These are phyloP conservation scores for Candida neerlandica DNA, from an alignment of 1,139 yeast genomes.

Conservation along the genomic window DNA sequence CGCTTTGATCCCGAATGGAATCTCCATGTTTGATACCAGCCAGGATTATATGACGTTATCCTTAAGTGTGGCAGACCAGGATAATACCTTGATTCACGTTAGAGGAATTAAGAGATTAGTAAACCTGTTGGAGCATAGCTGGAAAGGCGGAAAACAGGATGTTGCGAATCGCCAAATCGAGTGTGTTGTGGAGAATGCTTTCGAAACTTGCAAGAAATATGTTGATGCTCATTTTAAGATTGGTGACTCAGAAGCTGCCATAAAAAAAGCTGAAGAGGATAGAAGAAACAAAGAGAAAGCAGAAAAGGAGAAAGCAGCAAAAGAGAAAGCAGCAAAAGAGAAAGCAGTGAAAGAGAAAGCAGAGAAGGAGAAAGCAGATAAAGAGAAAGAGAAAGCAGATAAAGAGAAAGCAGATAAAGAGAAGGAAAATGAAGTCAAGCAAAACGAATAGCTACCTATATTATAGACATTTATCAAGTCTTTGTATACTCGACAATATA, in stretches of 20 bases:
- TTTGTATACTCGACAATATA: no score
- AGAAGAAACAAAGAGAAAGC: neutral
- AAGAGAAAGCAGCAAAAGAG: neutral
- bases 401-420: no score
- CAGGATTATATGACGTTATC: constrained; percentile 34
- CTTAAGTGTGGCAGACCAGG: constrained; percentile 37
- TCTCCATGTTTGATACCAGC: constrained; percentile 11
- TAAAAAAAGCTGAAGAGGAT: constrained; percentile 2
- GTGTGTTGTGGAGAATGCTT: constrained; percentile 23
- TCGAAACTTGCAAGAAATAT: constrained; percentile 22
- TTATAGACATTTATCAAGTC: no score
- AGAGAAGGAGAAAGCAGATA: no score
- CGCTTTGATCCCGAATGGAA: constrained; percentile 41
- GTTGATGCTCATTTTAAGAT: constrained; percentile 18
- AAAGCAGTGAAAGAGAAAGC: constrained; percentile 1
- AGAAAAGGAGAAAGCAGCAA: neutral
- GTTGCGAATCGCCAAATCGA: constrained; percentile 8
- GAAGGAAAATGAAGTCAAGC: neutral
- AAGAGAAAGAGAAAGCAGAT: neutral
- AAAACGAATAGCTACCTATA: neutral
- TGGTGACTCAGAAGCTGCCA: constrained; percentile 9
- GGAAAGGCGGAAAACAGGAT: constrained; percentile 2
- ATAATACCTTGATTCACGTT: constrained; percentile 33
- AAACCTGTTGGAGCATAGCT: constrained; percentile 6
- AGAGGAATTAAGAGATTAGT: constrained; percentile 14